Evolutionary conservation across 2,329 filamentous ascomycete genomes (phyloP).

Genomic region (Trichoderma koningiopsis): DNA sequence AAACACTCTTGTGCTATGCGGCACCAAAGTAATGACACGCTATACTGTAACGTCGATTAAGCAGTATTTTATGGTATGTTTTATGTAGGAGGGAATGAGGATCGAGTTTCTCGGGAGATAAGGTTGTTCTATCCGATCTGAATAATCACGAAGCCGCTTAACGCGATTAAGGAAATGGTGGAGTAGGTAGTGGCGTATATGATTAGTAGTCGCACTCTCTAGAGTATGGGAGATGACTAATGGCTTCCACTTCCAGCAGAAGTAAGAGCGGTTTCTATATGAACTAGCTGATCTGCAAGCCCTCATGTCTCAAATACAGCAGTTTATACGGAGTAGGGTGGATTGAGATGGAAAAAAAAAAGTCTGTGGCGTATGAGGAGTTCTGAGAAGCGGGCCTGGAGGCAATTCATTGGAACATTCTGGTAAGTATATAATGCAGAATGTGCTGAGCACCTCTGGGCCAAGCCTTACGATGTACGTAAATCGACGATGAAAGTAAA

Average conservation of each 20-base stretch:
- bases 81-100: neutral
- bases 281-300: too few relatives aligned
- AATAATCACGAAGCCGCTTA: neutral
- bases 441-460: too few relatives aligned
- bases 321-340: too few relatives aligned
- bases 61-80: neutral
- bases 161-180: constrained; percentile 13
- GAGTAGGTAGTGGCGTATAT: neutral
- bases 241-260: neutral
- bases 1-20: neutral
- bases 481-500: too few relatives aligned
- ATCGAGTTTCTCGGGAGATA: neutral
- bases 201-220: neutral
- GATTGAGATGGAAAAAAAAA: too few relatives aligned
- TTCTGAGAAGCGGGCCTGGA: neutral
- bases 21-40: neutral
- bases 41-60: neutral
- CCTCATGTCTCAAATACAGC: too few relatives aligned
- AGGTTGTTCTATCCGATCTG: neutral
- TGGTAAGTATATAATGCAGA: neutral
- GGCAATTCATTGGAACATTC: neutral
- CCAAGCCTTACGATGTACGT: neutral
- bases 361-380: neutral
- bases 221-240: neutral
- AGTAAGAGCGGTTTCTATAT: neutral